Conservation (phyloP, 805 yeast genomes). For the Pichia cabralensis region DNA sequence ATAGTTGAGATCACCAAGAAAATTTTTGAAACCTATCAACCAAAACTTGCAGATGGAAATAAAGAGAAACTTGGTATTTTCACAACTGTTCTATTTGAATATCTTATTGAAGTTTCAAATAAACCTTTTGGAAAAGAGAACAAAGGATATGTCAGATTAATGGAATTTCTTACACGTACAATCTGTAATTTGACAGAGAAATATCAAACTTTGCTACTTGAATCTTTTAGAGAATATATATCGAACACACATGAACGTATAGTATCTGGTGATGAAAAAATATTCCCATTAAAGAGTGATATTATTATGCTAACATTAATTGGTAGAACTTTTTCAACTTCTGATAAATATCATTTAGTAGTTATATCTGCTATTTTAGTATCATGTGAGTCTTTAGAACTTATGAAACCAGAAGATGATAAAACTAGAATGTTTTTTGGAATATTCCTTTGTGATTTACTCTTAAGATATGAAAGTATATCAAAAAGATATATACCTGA, state of each 20-base stretch:
- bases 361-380: conserved; percentile 75
- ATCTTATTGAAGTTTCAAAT: conserved; percentile 41
- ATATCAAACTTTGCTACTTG: conserved; percentile 55
- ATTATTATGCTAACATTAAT: conserved; percentile 57
- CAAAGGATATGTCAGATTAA: conserved; percentile 22
- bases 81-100: conserved; percentile 53
- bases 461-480: conserved; percentile 64
- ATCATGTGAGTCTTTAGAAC: conserved; percentile 61
- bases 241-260: conserved; percentile 46
- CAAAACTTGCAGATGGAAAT: conserved; percentile 73
- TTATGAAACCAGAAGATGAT: conserved; percentile 19
- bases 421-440: conserved; percentile 43
- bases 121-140: conserved; percentile 13
- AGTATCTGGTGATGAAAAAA: conserved; percentile 12
- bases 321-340: conserved; percentile 80
- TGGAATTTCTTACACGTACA: conserved; percentile 31
- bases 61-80: conserved; percentile 61
- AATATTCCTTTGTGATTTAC: conserved; percentile 51
- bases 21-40: conserved; percentile 55
- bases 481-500: conserved; percentile 84
- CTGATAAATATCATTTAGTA: conserved; percentile 89
- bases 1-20: conserved; percentile 41
- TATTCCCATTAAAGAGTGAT: conserved; percentile 40
- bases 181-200: conserved; percentile 54
- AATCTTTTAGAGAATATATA: conserved; percentile 49